phyloP scores from a whole-genome alignment of 805 yeast species.

The Debaryomyces hansenii region DNA sequence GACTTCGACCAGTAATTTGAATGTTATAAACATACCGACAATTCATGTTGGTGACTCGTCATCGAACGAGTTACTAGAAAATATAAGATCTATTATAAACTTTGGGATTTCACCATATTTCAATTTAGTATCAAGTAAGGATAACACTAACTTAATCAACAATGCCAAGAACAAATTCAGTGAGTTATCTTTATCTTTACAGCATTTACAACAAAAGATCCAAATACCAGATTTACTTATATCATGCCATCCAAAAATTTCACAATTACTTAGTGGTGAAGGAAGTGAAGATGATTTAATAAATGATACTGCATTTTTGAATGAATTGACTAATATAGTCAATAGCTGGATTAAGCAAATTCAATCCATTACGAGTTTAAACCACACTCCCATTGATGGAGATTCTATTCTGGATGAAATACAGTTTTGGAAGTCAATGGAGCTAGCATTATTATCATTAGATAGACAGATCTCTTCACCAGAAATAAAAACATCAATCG shows the following conservation, averaged over 20 bases:
- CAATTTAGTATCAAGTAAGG: slow-evolving; percentile 41
- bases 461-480: slow-evolving; percentile 56
- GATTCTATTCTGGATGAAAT: slow-evolving; percentile 60
- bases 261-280: slow-evolving; percentile 13
- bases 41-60: slow-evolving; percentile 6
- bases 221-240: slow-evolving; percentile 64
- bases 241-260: slow-evolving; percentile 52
- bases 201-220: slow-evolving; percentile 64
- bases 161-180: slow-evolving; percentile 60
- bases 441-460: slow-evolving; percentile 54
- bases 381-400: slow-evolving; percentile 56
- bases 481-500: slow-evolving; percentile 57
- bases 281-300: slow-evolving; percentile 38
- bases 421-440: slow-evolving; percentile 76
- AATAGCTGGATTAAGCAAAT: slow-evolving; percentile 73
- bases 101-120: slow-evolving; percentile 71
- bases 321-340: slow-evolving; percentile 66
- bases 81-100: slow-evolving; percentile 57
- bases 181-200: slow-evolving; percentile 67
- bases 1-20: slow-evolving; percentile 22
- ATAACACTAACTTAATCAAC: slow-evolving; percentile 7
- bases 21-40: slow-evolving; percentile 34
- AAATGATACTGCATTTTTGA: slow-evolving; percentile 57
- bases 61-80: slow-evolving; percentile 41
- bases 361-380: slow-evolving; percentile 53